These are phyloP conservation scores for Hericium coralloides DNA, from an alignment of 768 basidiomycete species.

Conservation along the genomic window DNA sequence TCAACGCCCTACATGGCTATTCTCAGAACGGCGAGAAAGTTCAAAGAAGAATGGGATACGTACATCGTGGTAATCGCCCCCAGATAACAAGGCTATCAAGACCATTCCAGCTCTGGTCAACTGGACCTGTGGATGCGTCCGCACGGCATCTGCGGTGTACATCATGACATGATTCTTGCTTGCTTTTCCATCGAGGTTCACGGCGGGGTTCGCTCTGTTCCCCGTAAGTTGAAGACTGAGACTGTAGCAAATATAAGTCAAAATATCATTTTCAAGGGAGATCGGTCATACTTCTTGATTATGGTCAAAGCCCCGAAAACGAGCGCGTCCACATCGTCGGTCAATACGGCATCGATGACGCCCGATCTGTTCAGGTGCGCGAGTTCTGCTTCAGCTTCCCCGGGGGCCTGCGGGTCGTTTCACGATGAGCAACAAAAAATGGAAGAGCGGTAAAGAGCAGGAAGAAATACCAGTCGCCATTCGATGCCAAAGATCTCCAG, in stretches of 20 bases:
- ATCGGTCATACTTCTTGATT: constrained; percentile 59
- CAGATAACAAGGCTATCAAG: constrained; percentile 34
- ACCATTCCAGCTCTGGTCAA: constrained; percentile 63
- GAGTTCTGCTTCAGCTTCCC: constrained; percentile 92
- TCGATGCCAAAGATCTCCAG: constrained; percentile 74
- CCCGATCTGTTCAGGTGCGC: constrained; percentile 77
- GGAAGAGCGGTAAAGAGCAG: constrained; percentile 6
- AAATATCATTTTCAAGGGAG: neutral
- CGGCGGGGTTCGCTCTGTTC: constrained; percentile 51
- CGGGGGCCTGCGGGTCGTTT: constrained; percentile 51
- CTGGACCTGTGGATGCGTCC: constrained; percentile 35
- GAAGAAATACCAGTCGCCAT: constrained; percentile 43
- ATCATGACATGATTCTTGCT: constrained; percentile 56
- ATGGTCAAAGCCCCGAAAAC: constrained; percentile 79
- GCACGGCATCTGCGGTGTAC: constrained; percentile 28
- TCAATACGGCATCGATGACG: constrained; percentile 77
- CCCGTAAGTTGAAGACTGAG: constrained; percentile 64
- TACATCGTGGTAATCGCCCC: neutral
- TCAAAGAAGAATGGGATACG: neutral
- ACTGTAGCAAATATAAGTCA: constrained; percentile 25
- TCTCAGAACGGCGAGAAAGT: too few relatives aligned
- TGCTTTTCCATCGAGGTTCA: constrained; percentile 54
- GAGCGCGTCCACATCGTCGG: constrained; percentile 89
- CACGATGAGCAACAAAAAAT: too few relatives aligned
- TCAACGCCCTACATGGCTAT: constrained; percentile 40